Base-by-base conservation (phyloP, 2,329 filamentous ascomycete genomes). In the Knoxdaviesia capensis region DNA sequence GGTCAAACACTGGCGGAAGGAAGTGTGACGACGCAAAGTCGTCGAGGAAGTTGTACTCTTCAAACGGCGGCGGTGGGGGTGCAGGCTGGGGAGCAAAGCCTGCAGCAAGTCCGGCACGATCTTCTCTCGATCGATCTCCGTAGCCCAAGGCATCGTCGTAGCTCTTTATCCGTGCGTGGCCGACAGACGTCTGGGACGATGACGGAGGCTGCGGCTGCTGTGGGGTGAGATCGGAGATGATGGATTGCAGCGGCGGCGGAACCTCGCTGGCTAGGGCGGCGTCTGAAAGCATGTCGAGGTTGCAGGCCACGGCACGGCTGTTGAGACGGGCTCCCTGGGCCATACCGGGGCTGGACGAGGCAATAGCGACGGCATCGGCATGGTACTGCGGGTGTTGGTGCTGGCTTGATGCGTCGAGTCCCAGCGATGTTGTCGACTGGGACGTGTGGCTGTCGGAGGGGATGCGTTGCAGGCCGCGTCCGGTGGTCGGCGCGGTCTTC, bases 1-100 rank as follows among this genome's bases (percentile, higher is more conserved):
- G 56, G 44, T 74, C 69, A 39, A 73, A 67, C 3, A 65, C 64
- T 3, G 68, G 63, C 1, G 70, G 69, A 1, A 74, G 53, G 42
- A 73, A 70, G 47, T 74, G 67, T 0, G 69, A 65, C 6, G 69
- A 65, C 1, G 65, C 59, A 47, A 71, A 69, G 41, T 75, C 70
- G 50, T 75, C 71, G 41, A 75, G 55, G 45, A 76, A 74, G 45
- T 73, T 70, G 47, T 74, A 74, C 48, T 72, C 69, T 43, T 74
- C 68, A 46, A 69, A 68, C 1, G 65, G 54, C 3, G 55, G 52
- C 20, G 20, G 20, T 20, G 20, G 20, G 4, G 59, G 57, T 0
- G 56, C 55, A 37, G 57, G 54, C 40, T 63, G 60, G 6, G 56
- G 55, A 1, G 57, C 49, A 39, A 63, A 62, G 6, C 36, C 36